Base-by-base conservation (phyloP, 2,329 filamentous ascomycete genomes). In the Aspergillus niger region DNA sequence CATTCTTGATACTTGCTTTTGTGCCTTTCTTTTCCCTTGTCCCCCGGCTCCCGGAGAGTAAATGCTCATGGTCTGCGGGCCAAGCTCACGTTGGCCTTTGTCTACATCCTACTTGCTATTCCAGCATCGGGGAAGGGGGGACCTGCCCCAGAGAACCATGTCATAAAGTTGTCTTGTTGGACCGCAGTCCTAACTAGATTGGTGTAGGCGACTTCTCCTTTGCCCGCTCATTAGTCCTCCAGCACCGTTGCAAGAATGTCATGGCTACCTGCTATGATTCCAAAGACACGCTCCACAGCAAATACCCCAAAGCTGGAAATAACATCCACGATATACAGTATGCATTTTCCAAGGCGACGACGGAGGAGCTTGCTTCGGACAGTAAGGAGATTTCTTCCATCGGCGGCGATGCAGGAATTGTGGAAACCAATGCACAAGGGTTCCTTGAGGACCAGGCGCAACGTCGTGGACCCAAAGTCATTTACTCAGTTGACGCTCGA, bases 261-360 rank as follows among this genome's bases (percentile, higher is more conserved):
- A 68, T 76, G 28, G 78, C 80, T 8, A 82, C 80, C 36, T 78
- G 76, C 64, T 81, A 79, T 62, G 80, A 82, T 63, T 76, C 74
- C 11, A 68, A 73, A 55, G 73, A 78, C 26, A 69, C 67, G 55
- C 81, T 97, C 1, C 76, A 81, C 10, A 81, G 78, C 62, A 97
- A 96, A 77, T 93, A 94, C 68, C 91, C 91, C 0, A 86, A 91
- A 66, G 89, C 83, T 1, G 78, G 80, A 55, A 81, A 80, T 60
- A 86, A 89, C 70, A 83, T 88, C 62, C 77, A 80, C 63, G 77
- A 81, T 3, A 72, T 79, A 11, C 59, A 74, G 3, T 44, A 50
- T 26, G 58, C 65, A 11, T 61, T 55, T 26, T 13, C 41, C 4
- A 36, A 36, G 15, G 51, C 55, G 28, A 59, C 26, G 47, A 59